A percentile compares a stretch with the other conserved stretches of the same genome.
Evolutionary conservation across 306 rosid genomes (phyloP).

Genomic region (Casuarina equisetifolia): DNA sequence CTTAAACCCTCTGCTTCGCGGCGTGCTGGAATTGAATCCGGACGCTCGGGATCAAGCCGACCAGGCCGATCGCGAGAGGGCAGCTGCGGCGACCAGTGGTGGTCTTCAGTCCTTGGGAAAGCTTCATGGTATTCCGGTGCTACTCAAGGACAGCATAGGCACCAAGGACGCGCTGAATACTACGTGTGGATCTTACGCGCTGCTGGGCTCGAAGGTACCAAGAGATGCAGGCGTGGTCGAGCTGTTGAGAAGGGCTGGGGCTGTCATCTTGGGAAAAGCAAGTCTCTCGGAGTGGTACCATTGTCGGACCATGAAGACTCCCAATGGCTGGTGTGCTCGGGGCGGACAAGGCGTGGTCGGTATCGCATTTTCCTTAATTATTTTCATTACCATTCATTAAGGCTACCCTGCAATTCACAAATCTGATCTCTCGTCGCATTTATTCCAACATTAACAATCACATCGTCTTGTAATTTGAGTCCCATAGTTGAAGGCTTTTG

Average conservation of each 20-base stretch:
- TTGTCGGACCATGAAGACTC: slow-evolving; percentile 1
- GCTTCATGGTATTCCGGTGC: slow-evolving; percentile 65
- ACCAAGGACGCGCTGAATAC: slow-evolving; percentile 59
- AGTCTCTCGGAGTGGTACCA: slow-evolving; percentile 52
- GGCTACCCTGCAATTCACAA: no score
- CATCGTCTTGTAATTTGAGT: no score
- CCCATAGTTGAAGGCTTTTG: no score
- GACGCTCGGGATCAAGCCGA: slow-evolving; percentile 60
- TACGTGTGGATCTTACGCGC: slow-evolving; percentile 58
- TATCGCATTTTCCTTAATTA: no score
- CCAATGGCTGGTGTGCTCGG: slow-evolving; percentile 56
- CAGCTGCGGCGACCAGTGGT: neutral
- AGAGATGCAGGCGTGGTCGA: slow-evolving; percentile 64
- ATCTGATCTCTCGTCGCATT: no score
- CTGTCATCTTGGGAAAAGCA: slow-evolving; percentile 64
- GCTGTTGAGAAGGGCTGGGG: slow-evolving; percentile 55
- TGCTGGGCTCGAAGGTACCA: slow-evolving; percentile 57
- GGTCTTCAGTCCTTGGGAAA: slow-evolving; percentile 8
- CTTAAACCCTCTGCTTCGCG: slow-evolving; percentile 52
- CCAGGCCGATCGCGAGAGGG: slow-evolving; percentile 53
- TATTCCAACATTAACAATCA: no score
- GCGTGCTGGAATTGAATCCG: slow-evolving; percentile 68
- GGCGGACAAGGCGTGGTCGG: slow-evolving; percentile 55
- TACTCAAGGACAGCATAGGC: slow-evolving; percentile 59
- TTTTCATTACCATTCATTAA: no score